phyloP scores from a whole-genome alignment of 179 eudicot genomes.

The Pouteria campechiana region DNA sequence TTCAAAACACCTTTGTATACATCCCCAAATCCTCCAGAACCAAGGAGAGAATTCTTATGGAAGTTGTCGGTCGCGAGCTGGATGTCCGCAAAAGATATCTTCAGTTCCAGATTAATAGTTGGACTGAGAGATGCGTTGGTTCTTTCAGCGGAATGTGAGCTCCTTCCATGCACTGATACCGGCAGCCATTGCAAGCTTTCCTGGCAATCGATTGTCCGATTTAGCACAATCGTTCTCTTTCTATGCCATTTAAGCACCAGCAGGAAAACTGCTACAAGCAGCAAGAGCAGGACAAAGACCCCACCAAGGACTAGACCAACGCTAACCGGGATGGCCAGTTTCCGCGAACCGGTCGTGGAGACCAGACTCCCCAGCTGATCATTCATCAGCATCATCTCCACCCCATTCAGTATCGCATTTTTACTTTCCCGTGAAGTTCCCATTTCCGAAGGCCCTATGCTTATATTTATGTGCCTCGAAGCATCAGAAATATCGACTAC shows the following conservation, averaged over 20 bases:
- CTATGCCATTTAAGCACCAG: slow-evolving; percentile 30
- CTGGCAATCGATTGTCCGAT: slow-evolving; percentile 60
- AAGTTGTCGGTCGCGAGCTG: slow-evolving; percentile 64
- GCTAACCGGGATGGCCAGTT: too few relatives aligned
- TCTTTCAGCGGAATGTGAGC: slow-evolving; percentile 70
- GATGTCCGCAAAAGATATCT: slow-evolving; percentile 46
- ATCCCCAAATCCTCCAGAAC: slow-evolving; percentile 78
- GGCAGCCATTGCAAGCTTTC: too few relatives aligned
- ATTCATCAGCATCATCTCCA: slow-evolving; percentile 72
- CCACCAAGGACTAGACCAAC: slow-evolving; percentile 13
- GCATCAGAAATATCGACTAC: too few relatives aligned
- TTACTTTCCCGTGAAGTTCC: too few relatives aligned
- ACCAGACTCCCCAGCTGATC: slow-evolving; percentile 48
- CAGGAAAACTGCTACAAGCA: slow-evolving; percentile 22
- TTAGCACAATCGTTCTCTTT: slow-evolving; percentile 28
- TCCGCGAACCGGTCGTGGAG: too few relatives aligned
- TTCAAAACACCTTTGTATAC: slow-evolving; percentile 57
- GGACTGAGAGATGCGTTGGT: slow-evolving; percentile 74
- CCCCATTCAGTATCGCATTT: slow-evolving; percentile 70
- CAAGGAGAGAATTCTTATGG: slow-evolving; percentile 52
- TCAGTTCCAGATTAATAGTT: slow-evolving; percentile 38
- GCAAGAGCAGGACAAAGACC: slow-evolving; percentile 8
- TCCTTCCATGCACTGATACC: slow-evolving; percentile 58
- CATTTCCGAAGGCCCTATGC: too few relatives aligned
- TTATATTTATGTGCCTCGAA: too few relatives aligned